Evolutionary conservation across 805 yeast genomes (phyloP).

Genomic region (Candida corydali): DNA sequence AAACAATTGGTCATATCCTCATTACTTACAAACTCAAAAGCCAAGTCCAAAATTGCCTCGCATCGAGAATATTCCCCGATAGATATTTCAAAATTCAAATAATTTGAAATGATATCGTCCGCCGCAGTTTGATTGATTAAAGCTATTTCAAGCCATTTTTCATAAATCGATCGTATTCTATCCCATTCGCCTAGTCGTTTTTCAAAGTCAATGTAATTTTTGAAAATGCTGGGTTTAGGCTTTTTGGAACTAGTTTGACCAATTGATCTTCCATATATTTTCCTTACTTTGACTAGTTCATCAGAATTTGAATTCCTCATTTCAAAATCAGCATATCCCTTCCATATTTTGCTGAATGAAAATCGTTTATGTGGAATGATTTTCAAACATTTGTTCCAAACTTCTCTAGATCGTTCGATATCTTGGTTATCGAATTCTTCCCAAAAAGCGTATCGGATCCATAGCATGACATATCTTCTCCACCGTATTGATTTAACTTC

Average conservation of each 20-base stretch:
- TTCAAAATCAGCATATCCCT: conserved; percentile 65
- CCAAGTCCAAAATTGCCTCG: conserved; percentile 57
- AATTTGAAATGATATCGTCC: conserved; percentile 51
- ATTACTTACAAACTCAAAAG: conserved; percentile 26
- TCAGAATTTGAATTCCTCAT: conserved; percentile 46
- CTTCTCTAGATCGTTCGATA: conserved; percentile 40
- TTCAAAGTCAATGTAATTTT: conserved; percentile 67
- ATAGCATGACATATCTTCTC: conserved; percentile 66
- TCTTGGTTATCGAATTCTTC: conserved; percentile 50
- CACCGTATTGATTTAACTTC: conserved; percentile 40
- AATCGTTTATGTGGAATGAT: conserved; percentile 56
- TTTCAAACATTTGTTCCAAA: conserved; percentile 48
- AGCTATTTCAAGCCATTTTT: conserved; percentile 51
- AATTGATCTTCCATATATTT: conserved; percentile 64
- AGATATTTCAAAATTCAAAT: conserved; percentile 62
- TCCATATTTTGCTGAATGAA: conserved; percentile 75
- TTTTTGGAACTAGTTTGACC: conserved; percentile 44
- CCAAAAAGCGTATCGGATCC: conserved; percentile 63
- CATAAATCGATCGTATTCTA: conserved; percentile 69
- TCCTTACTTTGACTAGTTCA: conserved; percentile 51
- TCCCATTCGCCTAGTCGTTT: conserved; percentile 70
- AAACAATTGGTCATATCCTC: conserved; percentile 27
- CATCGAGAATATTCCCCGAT: conserved; percentile 69
- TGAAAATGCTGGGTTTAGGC: conserved; percentile 57
- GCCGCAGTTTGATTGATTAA: conserved; percentile 10